Evolutionary conservation across 2,329 filamentous ascomycete species (phyloP).

Genomic region (Dothideomycetidae sp.): DNA sequence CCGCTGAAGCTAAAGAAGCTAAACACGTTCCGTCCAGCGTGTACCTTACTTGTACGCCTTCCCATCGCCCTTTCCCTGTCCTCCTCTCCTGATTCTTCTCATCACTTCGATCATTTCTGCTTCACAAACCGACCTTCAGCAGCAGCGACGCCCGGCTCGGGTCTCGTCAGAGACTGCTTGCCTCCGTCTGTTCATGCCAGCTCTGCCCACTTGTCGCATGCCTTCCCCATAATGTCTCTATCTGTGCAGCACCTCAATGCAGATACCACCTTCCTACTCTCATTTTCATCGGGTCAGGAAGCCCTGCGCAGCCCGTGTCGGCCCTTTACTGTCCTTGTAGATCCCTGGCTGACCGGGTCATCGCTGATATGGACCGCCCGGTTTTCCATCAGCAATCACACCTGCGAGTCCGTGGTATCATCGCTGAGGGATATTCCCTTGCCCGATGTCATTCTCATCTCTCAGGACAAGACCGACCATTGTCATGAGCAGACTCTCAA

Average conservation of each 20-base stretch:
- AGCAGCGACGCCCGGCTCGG: no score
- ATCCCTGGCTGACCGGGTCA: constrained; percentile 54
- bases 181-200: no score
- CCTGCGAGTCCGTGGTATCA: constrained; percentile 40
- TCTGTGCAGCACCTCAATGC: constrained; percentile 50
- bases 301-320: constrained; percentile 20
- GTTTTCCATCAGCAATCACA: constrained; percentile 47
- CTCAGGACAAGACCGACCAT: constrained; percentile 52
- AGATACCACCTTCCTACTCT: constrained; percentile 51
- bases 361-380: constrained; percentile 46
- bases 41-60: no score
- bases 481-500: constrained; percentile 56
- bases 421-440: constrained; percentile 40
- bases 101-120: no score
- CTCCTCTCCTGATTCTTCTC: no score
- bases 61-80: no score
- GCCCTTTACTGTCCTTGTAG: constrained; percentile 53
- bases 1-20: no score
- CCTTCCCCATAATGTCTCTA: constrained; percentile 45
- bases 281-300: constrained; percentile 42
- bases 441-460: constrained; percentile 44
- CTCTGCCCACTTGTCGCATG: no score
- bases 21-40: no score
- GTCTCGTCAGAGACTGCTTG: no score
- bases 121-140: no score